Base-by-base conservation (phyloP, 805 yeast genomes). In the Saturnispora serradocipensis region DNA sequence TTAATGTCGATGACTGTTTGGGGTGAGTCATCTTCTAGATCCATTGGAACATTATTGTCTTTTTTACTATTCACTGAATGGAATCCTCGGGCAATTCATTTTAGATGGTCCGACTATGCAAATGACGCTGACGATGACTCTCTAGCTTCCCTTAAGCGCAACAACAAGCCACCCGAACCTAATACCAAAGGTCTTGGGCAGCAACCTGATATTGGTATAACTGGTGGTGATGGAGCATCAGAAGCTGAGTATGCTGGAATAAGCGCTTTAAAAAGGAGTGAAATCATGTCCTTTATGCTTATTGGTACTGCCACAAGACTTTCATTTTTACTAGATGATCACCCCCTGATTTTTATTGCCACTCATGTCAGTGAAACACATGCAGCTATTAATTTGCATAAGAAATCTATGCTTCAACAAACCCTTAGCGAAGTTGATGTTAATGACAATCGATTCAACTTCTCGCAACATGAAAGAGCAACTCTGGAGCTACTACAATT, bases 61-160 rank as follows among this genome's bases (percentile, higher is more conserved):
- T 87, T 90, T 61, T 67, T 90, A 47, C 70, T 90, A 16, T 84
- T 88, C 59, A 86, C 96, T 0, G 97, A 91, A 65, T 90, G 98
- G 98, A 88, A 89, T 59, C 97, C 97, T 3, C 72, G 96, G 50
- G 96, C 96, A 3, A 88, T 89, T 54, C 97, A 89, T 65, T 84
- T 89, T 84, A 70, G 88, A 57, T 80, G 91, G 86, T 69, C 81
- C 0, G 96, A 90, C 67, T 86, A 88, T 67, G 95, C 91, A 1
- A 84, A 84, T 59, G 67, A 70, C 47, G 73, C 78, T 0, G 82
- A 76, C 8, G 81, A 75, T 51, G 69, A 64, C 30, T 51, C 52
- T 15, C n/a, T 48, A 3, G 54, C 44, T 13, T 25, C 39, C 15
- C 35, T 39, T 11, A 34, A 48, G 15, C 40, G 45, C 43, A 53